phyloP scores from a whole-genome alignment of 352 stramenopile genomes.

The Globisporangium heterothallicum region DNA sequence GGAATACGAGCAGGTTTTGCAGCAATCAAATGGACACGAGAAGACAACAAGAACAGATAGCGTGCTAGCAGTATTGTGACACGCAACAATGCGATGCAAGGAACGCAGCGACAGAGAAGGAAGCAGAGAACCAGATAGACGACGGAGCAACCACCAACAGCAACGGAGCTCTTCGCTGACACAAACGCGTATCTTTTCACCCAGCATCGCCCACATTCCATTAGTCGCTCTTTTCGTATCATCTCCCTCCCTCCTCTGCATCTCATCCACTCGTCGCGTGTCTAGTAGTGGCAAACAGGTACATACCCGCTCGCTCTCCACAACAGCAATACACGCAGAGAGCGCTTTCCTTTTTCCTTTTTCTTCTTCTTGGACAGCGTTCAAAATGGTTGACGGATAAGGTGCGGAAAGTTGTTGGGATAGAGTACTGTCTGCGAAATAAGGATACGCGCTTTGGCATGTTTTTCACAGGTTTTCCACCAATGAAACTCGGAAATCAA shows the following conservation, averaged over 20 bases:
- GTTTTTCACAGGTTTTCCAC: background rate
- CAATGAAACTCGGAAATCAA: no score
- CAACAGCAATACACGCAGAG: background rate
- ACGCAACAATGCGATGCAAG: background rate
- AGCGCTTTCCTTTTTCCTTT: background rate
- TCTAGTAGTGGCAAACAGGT: background rate
- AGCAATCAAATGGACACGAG: no score
- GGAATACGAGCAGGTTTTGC: no score
- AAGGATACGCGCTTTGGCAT: background rate
- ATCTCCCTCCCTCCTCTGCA: background rate
- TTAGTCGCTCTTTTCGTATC: background rate
- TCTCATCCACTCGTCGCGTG: background rate
- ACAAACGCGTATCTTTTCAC: background rate
- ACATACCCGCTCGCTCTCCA: background rate
- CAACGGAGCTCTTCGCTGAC: background rate
- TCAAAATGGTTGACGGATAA: background rate
- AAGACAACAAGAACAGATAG: background rate
- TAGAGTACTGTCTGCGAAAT: background rate
- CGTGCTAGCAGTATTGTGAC: background rate
- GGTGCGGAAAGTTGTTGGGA: no score
- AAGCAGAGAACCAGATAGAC: background rate
- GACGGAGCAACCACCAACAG: background rate
- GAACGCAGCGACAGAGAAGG: conserved; percentile 7
- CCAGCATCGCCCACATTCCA: background rate
- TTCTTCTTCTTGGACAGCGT: background rate